phyloP scores from a whole-genome alignment of 2,329 filamentous ascomycete genomes.

The Tothia fuscella region DNA sequence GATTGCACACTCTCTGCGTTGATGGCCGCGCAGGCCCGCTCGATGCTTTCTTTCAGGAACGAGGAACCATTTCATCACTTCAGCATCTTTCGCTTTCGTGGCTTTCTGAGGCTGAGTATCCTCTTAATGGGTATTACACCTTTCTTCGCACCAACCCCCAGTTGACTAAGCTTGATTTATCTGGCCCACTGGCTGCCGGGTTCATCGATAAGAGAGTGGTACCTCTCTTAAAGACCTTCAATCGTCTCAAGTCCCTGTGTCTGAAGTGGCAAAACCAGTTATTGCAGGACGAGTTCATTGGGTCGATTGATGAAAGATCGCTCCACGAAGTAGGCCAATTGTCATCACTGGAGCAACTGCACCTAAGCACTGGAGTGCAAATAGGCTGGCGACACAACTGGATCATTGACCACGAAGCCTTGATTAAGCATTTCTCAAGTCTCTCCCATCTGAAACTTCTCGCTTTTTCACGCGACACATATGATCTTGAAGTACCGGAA shows the following conservation, averaged over 20 bases:
- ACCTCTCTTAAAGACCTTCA: neutral
- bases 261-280: neutral
- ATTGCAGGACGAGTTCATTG: too few relatives aligned
- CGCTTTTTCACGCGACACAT: neutral
- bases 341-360: neutral
- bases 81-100: neutral
- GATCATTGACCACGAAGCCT: neutral
- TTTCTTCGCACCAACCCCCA: neutral
- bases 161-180: neutral
- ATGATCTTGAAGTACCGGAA: too few relatives aligned
- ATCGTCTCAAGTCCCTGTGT: neutral
- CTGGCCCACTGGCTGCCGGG: neutral
- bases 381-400: neutral
- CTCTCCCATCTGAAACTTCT: neutral
- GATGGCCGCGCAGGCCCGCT: neutral
- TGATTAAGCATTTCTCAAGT: neutral
- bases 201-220: neutral
- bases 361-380: constrained; percentile 1
- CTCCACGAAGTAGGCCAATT: neutral
- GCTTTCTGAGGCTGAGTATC: neutral
- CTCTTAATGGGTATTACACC: neutral
- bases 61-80: neutral
- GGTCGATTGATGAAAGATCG: neutral
- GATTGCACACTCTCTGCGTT: neutral
- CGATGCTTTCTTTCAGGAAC: neutral